phyloP scores from a whole-genome alignment of 257 asterid genomes.

The Gynochthodes officinalis region DNA sequence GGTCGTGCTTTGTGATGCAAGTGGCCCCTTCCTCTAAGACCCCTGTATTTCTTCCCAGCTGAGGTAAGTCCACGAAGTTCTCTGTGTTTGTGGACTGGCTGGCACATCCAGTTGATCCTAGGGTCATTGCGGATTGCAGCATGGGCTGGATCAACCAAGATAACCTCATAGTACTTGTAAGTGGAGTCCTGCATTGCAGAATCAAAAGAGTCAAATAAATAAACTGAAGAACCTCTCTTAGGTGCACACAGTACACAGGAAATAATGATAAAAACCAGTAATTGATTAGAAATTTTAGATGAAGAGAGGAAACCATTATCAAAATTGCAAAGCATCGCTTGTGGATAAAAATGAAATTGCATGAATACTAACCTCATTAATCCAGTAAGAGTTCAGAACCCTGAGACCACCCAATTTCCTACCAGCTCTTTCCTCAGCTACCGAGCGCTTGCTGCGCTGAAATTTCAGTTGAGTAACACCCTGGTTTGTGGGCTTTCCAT shows the following conservation, averaged over 20 bases:
- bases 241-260: too few relatives aligned
- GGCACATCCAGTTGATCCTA: slow-evolving; percentile 22
- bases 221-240: neutral
- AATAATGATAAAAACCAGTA: neutral
- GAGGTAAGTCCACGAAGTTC: slow-evolving; percentile 28
- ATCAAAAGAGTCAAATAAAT: neutral
- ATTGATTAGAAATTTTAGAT: neutral
- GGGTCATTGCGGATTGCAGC: slow-evolving; percentile 25
- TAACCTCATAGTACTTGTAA: slow-evolving; percentile 24
- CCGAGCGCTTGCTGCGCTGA: slow-evolving; percentile 27
- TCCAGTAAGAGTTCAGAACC: slow-evolving; percentile 29
- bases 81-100: slow-evolving; percentile 30
- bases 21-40: slow-evolving; percentile 26
- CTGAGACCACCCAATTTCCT: slow-evolving; percentile 30
- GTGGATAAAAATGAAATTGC: neutral
- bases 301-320: neutral
- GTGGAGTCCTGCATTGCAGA: slow-evolving; percentile 22
- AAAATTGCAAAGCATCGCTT: neutral
- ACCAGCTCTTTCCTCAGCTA: slow-evolving; percentile 31
- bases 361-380: slow-evolving; percentile 19
- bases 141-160: slow-evolving; percentile 24
- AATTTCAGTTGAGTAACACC: slow-evolving; percentile 29
- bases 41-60: slow-evolving; percentile 28
- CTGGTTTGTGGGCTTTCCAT: slow-evolving; percentile 29
- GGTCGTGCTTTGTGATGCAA: slow-evolving; percentile 25